phyloP scores from a whole-genome alignment of 441 rosid species.

The Populus tomentosa region DNA sequence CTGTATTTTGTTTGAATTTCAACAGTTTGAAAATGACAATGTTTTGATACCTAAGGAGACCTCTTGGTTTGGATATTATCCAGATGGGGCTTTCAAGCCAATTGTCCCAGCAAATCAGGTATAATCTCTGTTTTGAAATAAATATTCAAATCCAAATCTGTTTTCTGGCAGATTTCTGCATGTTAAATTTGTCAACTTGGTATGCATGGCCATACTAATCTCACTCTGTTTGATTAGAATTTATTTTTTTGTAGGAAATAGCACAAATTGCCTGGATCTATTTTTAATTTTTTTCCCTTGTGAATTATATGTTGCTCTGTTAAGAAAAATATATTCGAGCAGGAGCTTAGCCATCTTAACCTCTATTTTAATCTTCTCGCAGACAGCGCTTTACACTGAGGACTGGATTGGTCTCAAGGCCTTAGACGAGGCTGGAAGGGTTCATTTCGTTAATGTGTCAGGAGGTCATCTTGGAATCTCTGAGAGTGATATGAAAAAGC shows the following conservation, averaged over 20 bases:
- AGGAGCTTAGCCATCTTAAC: not conserved
- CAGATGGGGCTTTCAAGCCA: constrained; percentile 59
- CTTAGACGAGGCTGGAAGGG: constrained; percentile 54
- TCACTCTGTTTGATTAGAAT: too few species aligned
- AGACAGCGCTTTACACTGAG: constrained; percentile 64
- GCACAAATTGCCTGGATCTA: not conserved
- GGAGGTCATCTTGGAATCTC: constrained; percentile 69
- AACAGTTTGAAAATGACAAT: constrained; percentile 67
- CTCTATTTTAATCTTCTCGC: not conserved
- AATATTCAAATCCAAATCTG: not conserved
- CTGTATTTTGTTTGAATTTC: constrained; percentile 1
- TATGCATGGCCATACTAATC: not conserved
- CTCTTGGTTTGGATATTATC: constrained; percentile 89
- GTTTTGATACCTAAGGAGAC: constrained; percentile 87
- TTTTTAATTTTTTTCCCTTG: not conserved
- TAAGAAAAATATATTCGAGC: not conserved
- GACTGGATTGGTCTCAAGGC: constrained; percentile 73
- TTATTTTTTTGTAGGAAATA: not conserved
- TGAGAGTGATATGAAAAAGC: constrained; percentile 34
- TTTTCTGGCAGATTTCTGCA: not conserved
- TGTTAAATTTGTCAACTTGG: not conserved
- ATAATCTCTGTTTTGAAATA: not conserved
- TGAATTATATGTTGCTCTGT: not conserved
- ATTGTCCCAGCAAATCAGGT: constrained; percentile 58
- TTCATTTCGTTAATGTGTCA: constrained; percentile 45